Evolutionary conservation across 345 rosid species (phyloP).

Genomic region (Corchorus capsularis): DNA sequence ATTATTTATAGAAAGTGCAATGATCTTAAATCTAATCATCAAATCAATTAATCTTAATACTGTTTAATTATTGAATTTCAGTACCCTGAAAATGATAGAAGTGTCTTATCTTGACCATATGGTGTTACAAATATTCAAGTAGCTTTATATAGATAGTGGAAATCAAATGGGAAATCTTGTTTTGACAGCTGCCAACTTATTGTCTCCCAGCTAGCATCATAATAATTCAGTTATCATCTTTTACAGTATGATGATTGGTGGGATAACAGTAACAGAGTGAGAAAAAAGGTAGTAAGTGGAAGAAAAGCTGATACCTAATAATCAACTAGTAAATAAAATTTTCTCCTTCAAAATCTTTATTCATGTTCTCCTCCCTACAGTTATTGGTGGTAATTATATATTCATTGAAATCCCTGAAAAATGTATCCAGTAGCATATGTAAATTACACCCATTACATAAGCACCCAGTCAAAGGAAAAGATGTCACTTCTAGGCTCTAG

Average conservation of each 20-base stretch:
- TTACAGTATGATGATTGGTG: not conserved
- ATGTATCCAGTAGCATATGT: not conserved
- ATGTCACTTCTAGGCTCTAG: not conserved
- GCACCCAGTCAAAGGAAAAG: not conserved
- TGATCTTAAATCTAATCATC: not conserved
- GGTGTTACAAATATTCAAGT: not conserved
- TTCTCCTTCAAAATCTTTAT: too few relatives aligned
- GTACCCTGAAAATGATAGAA: not conserved
- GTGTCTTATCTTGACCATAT: not conserved
- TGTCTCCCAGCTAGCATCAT: constrained; percentile 14
- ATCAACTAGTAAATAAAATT: too few relatives aligned
- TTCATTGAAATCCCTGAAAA: not conserved
- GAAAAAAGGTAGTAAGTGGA: not conserved
- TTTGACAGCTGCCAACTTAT: constrained; percentile 7
- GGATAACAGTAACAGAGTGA: not conserved
- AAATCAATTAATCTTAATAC: not conserved
- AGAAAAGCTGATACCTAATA: not conserved
- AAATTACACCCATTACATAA: not conserved
- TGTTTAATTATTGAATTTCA: not conserved
- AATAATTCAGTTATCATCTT: not conserved
- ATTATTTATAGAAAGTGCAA: not conserved
- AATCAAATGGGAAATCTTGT: constrained; percentile 4
- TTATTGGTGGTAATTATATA: not conserved
- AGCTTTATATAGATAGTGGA: not conserved
- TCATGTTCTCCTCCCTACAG: too few relatives aligned